Conservation (phyloP, 2,329 filamentous ascomycete genomes). For the Sporothrix sp. region DNA sequence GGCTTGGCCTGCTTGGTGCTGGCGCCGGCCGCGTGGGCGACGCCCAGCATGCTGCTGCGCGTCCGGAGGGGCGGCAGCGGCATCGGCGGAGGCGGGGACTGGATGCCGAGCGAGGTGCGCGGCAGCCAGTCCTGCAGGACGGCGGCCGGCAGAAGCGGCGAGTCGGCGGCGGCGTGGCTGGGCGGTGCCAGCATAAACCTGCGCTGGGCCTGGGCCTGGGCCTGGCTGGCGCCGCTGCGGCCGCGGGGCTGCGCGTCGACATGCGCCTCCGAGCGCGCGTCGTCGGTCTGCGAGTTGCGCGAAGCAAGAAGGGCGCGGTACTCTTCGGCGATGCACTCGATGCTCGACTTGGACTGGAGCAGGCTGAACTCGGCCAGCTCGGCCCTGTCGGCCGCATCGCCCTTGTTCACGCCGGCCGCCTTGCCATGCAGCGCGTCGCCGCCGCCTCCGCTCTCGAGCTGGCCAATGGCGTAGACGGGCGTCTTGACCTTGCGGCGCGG, state of each 20-base stretch:
- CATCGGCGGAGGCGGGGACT: neutral
- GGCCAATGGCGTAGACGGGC: constrained; percentile 39
- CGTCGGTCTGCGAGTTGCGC: constrained; percentile 27
- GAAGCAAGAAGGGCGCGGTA: constrained; percentile 39
- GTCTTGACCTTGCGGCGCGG: constrained; percentile 42
- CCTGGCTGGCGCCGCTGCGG: neutral
- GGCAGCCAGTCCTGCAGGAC: neutral
- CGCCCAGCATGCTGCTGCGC: neutral
- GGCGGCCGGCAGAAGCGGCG: neutral
- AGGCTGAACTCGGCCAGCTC: constrained; percentile 11
- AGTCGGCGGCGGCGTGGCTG: neutral
- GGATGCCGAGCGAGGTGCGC: neutral
- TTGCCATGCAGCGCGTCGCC: too few species aligned
- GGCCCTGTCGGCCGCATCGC: neutral
- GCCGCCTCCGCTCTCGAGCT: constrained; percentile 30
- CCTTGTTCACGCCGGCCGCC: neutral
- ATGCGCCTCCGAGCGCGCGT: constrained; percentile 21
- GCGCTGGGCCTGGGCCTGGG: constrained; percentile 9
- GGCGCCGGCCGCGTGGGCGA: neutral
- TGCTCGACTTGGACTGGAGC: constrained; percentile 27
- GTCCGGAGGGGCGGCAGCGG: constrained; percentile 6
- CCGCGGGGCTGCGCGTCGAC: constrained; percentile 8
- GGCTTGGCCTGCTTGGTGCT: neutral
- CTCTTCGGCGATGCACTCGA: constrained; percentile 41
- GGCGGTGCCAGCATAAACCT: constrained; percentile 3